phyloP scores from a whole-genome alignment of 139 green algal genomes.

The Coelastrella sp. region DNA sequence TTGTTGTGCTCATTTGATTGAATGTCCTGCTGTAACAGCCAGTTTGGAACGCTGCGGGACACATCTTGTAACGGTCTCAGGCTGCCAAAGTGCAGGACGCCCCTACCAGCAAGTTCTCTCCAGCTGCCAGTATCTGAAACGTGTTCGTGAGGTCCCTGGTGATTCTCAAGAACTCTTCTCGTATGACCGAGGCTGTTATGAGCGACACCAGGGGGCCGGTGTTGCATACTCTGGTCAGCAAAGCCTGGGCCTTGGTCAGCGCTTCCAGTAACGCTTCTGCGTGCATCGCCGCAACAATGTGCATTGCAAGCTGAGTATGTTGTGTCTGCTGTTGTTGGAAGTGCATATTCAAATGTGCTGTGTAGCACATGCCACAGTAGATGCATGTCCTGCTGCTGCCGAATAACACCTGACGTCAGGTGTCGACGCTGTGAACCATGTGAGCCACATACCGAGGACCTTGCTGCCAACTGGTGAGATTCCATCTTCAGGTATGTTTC shows the following conservation, averaged over 20 bases:
- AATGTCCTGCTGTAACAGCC: too few species aligned
- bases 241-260: not conserved
- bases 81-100: not conserved
- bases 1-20: too few species aligned
- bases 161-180: conserved; percentile 22
- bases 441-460: not conserved
- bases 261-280: not conserved
- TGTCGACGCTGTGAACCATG: not conserved
- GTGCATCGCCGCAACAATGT: not conserved
- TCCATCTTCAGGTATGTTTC: not conserved
- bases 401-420: not conserved
- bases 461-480: not conserved
- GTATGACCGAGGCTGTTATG: not conserved
- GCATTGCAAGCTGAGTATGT: not conserved
- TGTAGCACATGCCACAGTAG: not conserved
- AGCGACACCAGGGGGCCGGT: conserved; percentile 18
- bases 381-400: not conserved
- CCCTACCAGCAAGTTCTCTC: conserved; percentile 21
- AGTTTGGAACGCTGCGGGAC: not conserved
- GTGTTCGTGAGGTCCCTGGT: conserved; percentile 7
- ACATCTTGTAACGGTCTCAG: not conserved
- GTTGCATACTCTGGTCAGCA: not conserved
- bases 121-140: not conserved
- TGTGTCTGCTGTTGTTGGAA: not conserved
- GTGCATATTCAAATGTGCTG: not conserved